A percentile compares a stretch with the other conserved stretches of the same genome.
Evolutionary conservation across 805 yeast species (phyloP).

Genomic region (Schizosaccharomyces octosporus): DNA sequence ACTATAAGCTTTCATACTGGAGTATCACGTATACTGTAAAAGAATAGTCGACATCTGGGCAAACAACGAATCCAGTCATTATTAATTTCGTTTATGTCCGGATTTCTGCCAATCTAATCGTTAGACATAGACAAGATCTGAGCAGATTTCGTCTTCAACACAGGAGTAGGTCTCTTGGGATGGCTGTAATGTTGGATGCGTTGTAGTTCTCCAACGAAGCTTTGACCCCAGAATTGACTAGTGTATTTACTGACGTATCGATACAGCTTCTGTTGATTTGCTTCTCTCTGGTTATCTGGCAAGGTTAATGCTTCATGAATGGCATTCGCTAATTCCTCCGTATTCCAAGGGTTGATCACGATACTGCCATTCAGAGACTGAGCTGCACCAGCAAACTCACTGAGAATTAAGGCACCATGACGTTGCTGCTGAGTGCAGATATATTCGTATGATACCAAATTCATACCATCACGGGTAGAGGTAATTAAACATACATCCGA

Average conservation of each 20-base stretch:
- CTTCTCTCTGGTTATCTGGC: conserved; percentile 52
- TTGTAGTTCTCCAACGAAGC: conserved; percentile 61
- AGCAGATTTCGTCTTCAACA: neutral
- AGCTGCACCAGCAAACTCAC: conserved; percentile 98
- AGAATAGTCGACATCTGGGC: too few relatives aligned
- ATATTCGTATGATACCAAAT: conserved; percentile 83
- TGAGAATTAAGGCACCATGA: conserved; percentile 64
- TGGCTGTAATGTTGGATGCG: conserved; percentile 4
- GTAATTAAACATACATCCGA: conserved; percentile 82
- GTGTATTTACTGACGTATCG: conserved; percentile 80
- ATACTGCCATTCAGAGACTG: conserved; percentile 86
- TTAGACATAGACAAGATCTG: too few relatives aligned
- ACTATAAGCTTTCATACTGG: too few relatives aligned
- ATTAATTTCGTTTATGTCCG: too few relatives aligned
- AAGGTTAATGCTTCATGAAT: conserved; percentile 68
- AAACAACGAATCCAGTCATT: too few relatives aligned
- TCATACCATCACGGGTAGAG: conserved; percentile 96
- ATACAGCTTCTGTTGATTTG: conserved; percentile 65
- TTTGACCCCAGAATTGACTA: conserved; percentile 91
- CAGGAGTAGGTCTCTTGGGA: neutral
- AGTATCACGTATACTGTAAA: too few relatives aligned
- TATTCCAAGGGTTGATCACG: conserved; percentile 94
- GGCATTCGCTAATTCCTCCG: conserved; percentile 72
- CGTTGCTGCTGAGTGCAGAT: conserved; percentile 79
- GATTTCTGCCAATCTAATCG: too few relatives aligned